Conservation (phyloP, 2,329 filamentous ascomycete genomes). For the Epichloe uncinata region DNA sequence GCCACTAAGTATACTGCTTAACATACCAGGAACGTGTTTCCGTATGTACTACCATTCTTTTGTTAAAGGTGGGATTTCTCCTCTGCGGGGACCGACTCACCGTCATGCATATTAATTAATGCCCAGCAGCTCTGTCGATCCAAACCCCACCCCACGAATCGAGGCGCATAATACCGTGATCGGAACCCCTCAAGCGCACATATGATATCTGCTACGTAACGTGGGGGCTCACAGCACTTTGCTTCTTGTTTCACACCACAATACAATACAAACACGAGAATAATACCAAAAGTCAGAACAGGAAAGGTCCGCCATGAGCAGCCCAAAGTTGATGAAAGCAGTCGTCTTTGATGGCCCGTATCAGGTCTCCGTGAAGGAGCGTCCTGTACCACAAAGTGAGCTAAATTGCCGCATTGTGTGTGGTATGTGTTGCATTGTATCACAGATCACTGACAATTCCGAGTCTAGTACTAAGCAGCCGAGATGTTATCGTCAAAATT, state of each 20-base stretch:
- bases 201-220: not conserved
- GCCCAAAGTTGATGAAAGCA: conserved; percentile 59
- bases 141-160: conserved; percentile 8
- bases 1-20: no score
- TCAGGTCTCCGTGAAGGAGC: conserved; percentile 63
- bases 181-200: not conserved
- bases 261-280: not conserved
- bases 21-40: no score
- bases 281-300: no score
- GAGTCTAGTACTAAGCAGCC: conserved; percentile 45
- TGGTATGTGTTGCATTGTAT: not conserved
- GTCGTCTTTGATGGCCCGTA: conserved; percentile 74
- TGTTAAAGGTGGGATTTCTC: no score
- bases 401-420: not conserved
- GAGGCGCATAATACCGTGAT: not conserved
- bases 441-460: not conserved
- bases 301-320: conserved; percentile 16
- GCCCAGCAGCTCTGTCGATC: not conserved
- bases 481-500: conserved; percentile 74
- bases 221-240: not conserved
- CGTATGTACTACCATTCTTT: no score
- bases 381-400: conserved; percentile 55
- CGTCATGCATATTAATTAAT: not conserved
- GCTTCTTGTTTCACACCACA: not conserved
- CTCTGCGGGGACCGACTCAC: no score